Evolutionary conservation across 495 filamentous ascomycete species (phyloP).

Genomic region (Cetradonia linearis): DNA sequence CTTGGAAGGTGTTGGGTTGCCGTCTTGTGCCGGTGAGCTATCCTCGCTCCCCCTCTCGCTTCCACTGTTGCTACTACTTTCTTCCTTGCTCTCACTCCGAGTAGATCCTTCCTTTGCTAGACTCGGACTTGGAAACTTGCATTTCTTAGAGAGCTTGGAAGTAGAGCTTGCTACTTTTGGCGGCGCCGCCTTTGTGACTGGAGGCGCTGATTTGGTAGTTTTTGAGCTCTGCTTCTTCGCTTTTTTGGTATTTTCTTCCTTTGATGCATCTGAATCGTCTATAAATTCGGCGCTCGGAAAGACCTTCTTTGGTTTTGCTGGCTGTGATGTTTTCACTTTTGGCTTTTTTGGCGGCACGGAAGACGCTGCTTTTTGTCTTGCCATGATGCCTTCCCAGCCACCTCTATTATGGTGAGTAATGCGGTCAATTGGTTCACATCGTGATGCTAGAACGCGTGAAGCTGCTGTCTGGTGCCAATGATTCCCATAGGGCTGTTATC

Average conservation of each 20-base stretch:
- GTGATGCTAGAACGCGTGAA: too few relatives aligned
- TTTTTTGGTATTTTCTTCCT: neutral
- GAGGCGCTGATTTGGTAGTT: neutral
- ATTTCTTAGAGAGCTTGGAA: conserved; percentile 3
- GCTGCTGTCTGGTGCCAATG: neutral
- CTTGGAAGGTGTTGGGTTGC: conserved; percentile 1
- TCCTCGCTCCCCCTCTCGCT: neutral
- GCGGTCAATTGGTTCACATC: neutral
- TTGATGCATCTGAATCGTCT: conserved; percentile 8
- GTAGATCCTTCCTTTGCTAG: neutral
- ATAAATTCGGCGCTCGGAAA: conserved; percentile 12
- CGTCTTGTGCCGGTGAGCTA: neutral
- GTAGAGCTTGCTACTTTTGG: neutral
- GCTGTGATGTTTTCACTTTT: neutral
- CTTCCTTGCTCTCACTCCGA: neutral
- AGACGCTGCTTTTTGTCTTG: neutral
- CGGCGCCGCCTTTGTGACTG: neutral
- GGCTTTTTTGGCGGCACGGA: neutral
- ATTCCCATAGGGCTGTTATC: conserved; percentile 15
- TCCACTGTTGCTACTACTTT: neutral
- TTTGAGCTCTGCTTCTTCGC: neutral
- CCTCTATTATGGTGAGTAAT: neutral
- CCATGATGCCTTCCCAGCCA: neutral
- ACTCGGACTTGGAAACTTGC: neutral
- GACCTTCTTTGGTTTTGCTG: neutral